phyloP scores from a whole-genome alignment of 371 early-diverging fungal species.

The Phascolomyces articulosus region DNA sequence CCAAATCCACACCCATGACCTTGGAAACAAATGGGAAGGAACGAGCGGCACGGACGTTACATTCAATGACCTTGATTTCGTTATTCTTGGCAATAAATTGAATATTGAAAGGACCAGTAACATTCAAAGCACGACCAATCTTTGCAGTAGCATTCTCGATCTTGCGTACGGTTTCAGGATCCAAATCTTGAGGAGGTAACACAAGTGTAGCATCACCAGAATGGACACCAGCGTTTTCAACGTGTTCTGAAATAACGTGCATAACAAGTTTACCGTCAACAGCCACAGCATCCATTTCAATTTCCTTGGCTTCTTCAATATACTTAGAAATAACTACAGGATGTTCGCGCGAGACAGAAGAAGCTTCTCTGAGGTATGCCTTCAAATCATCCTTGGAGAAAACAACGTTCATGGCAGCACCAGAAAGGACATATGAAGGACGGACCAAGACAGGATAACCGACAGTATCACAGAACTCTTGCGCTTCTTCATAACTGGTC shows the following conservation, averaged over 20 bases:
- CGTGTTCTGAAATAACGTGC: conserved; percentile 93
- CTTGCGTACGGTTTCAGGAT: conserved; percentile 86
- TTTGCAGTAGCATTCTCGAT: conserved; percentile 87
- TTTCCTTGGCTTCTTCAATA: conserved; percentile 94
- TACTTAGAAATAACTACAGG: conserved; percentile 97
- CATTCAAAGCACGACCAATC: conserved; percentile 88
- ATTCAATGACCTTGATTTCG: conserved; percentile 96
- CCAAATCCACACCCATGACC: conserved; percentile 87
- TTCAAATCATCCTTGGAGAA: conserved; percentile 79
- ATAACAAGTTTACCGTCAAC: conserved; percentile 84
- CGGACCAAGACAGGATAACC: conserved; percentile 94
- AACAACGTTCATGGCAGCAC: conserved; percentile 97
- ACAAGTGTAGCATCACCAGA: conserved; percentile 96
- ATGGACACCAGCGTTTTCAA: conserved; percentile 97
- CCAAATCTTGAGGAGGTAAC: conserved; percentile 90
- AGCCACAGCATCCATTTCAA: conserved; percentile 96
- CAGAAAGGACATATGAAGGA: conserved; percentile 95
- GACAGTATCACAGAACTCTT: conserved; percentile 81
- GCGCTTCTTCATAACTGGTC: conserved; percentile 83
- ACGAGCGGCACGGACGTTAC: conserved; percentile 94
- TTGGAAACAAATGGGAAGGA: conserved; percentile 97
- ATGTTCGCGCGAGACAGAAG: conserved; percentile 87
- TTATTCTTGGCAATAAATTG: conserved; percentile 96
- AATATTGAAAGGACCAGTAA: conserved; percentile 98
- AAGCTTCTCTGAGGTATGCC: conserved; percentile 82